Evolutionary conservation across 208 protist species (phyloP).

Genomic region (Paratrypanosoma confusum): DNA sequence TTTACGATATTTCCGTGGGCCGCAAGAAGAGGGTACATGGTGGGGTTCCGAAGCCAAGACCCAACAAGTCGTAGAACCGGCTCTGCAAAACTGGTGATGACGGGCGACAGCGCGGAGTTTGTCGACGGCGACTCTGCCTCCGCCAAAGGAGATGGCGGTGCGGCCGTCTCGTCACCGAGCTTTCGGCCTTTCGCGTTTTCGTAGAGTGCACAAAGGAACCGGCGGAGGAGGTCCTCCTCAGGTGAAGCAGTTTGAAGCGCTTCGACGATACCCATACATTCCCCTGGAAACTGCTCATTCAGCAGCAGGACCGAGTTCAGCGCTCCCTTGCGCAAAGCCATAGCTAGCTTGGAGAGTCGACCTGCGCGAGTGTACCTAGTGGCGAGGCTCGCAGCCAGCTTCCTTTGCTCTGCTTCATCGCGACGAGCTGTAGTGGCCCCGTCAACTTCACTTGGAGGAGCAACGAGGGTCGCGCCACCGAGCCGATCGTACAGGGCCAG

Average conservation of each 20-base stretch:
- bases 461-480: too few species aligned
- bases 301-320: conserved; percentile 40
- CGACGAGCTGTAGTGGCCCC: too few species aligned
- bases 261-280: too few species aligned
- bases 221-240: conserved; percentile 21
- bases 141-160: not conserved
- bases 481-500: conserved; percentile 1
- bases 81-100: conserved; percentile 21
- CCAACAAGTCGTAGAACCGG: conserved; percentile 60
- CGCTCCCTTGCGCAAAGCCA: conserved; percentile 36
- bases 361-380: too few species aligned
- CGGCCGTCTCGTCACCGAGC: conserved; percentile 3
- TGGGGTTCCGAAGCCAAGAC: conserved; percentile 42
- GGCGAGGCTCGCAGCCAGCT: conserved; percentile 8
- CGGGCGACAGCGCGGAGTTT: too few species aligned
- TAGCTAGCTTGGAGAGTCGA: conserved; percentile 36
- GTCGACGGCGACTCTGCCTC: too few species aligned
- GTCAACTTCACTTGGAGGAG: not conserved
- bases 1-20: conserved; percentile 40
- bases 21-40: conserved; percentile 40
- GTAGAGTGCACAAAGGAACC: conserved; percentile 21
- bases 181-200: conserved; percentile 30
- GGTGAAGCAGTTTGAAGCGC: too few species aligned
- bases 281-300: conserved; percentile 73
- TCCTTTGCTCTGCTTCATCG: conserved; percentile 1